Percentiles rank a stretch among this genome's conserved stretches.
These are phyloP conservation scores for Triglochin maritima DNA, from an alignment of 106 monocot genomes.

Conservation along the genomic window DNA sequence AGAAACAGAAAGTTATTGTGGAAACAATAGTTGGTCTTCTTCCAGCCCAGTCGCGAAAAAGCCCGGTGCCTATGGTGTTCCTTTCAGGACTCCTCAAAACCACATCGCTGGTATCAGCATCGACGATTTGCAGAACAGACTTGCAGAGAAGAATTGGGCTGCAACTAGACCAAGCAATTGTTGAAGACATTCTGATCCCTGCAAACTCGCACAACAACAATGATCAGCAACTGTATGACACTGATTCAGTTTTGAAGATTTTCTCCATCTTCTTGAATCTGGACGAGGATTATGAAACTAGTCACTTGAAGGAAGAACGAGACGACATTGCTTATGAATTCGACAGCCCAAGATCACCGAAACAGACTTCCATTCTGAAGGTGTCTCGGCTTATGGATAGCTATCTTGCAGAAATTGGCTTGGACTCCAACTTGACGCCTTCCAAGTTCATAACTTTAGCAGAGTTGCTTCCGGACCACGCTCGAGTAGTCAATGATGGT, in stretches of 20 bases:
- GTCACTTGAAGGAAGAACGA: conserved; percentile 23
- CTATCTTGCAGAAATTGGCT: conserved; percentile 76
- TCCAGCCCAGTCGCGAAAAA: conserved; percentile 55
- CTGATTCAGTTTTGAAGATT: conserved; percentile 48
- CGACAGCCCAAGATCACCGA: conserved; percentile 55
- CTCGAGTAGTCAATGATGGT: conserved; percentile 61
- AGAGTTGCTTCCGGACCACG: conserved; percentile 80
- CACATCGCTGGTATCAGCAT: conserved; percentile 30
- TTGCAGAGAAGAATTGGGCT: conserved; percentile 65
- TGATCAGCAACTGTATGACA: conserved; percentile 57
- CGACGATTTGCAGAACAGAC: conserved; percentile 45
- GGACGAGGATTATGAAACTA: conserved; percentile 36
- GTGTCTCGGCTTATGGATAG: conserved; percentile 71
- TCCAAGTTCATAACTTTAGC: conserved; percentile 71
- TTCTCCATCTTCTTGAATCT: conserved; percentile 57
- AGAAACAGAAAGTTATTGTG: conserved; percentile 32
- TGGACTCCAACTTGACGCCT: conserved; percentile 62
- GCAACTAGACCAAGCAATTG: conserved; percentile 65
- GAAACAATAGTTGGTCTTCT: conserved; percentile 68
- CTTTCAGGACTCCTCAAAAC: conserved; percentile 76
- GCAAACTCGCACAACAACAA: conserved; percentile 15
- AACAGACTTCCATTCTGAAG: conserved; percentile 43
- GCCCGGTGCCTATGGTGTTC: conserved; percentile 56
- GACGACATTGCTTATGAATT: conserved; percentile 47
- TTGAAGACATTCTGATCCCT: conserved; percentile 71